Evolutionary conservation across 2,329 filamentous ascomycete species (phyloP), one percentile per base, ranked within the genome.

Genomic region (Knufia fluminis): DNA sequence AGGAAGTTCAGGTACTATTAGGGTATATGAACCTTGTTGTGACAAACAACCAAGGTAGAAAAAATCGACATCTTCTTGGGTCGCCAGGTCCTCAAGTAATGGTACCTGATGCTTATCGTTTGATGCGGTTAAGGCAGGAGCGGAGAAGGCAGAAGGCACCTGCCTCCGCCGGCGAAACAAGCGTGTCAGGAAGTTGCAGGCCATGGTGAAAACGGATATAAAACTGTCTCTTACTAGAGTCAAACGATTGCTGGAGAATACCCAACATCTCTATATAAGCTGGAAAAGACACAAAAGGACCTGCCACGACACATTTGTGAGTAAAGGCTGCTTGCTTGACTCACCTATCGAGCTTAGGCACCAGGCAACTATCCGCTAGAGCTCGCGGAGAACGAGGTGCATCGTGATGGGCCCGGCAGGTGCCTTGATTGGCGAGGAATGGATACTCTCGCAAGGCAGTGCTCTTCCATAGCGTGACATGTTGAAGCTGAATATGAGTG

Each of bases 1-100:
- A n/a, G 24, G 26, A 6, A 45, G 17, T 14, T 45, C 42, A 35
- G 42, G 16, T n/a, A 45, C 3, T 7, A 19, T 35, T 14, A 45
- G 16, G 4, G 42, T 32, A 20, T 35, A 43, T 19, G 40, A 45
- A 16, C 42, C 42, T 45, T 35, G 42, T 19, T 45, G 24, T 32
- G 42, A 32, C n/a, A 45, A 26, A 20, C 42, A 45, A 16, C 31
- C 42, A 45, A 45, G 42, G 28, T 32, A 45, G 42, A 45, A 45
- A 32, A 32, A 23, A 20, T 45, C 42, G 12, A 26, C 19, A 3
- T 45, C 42, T 14, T 35, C 31, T 20, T 35, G 42, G 28, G 3
- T 14, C 9, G 9, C n/a, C 9, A 45, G 14, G n/a, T 33, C 16
- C 24, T 28, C 10, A 20, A 33, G 42, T 31, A 43, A 7, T 4